Conservation (phyloP, 2,329 filamentous ascomycete genomes). For the Celoporthe dispersa region DNA sequence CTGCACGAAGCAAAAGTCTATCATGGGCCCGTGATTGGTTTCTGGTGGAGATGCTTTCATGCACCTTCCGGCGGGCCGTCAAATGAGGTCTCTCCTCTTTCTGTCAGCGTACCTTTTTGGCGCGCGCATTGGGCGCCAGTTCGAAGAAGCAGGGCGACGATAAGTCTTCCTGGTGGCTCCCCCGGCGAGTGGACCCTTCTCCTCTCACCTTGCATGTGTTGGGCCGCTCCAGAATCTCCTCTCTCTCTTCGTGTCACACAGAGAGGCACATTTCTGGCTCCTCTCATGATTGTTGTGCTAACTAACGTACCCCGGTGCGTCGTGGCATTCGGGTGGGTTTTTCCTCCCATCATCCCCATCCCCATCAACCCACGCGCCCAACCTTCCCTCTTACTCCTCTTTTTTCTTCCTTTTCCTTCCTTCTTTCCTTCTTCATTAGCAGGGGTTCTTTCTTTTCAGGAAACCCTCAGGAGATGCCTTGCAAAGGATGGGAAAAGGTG, state of each 20-base stretch:
- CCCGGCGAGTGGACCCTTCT: constrained; percentile 3
- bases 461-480: constrained; percentile 31
- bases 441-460: background rate
- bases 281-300: constrained; percentile 21
- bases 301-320: background rate
- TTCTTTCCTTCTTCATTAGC: constrained; percentile 31
- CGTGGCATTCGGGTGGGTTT: constrained; percentile 26
- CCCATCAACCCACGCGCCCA: background rate
- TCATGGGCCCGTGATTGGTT: background rate
- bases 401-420: constrained; percentile 27
- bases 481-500: constrained; percentile 43
- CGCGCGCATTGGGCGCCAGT: constrained; percentile 2
- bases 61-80: background rate
- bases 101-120: constrained; percentile 7
- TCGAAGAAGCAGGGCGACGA: background rate
- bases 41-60: background rate
- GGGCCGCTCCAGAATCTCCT: constrained; percentile 20
- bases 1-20: background rate
- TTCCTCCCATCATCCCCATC: background rate
- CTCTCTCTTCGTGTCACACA: background rate
- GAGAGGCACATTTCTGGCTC: background rate
- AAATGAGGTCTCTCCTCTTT: constrained; percentile 2
- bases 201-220: background rate
- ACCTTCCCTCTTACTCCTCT: constrained; percentile 28
- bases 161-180: background rate